Conservation (phyloP, 164 flowering plant genomes). For the Platanus orientalis region DNA sequence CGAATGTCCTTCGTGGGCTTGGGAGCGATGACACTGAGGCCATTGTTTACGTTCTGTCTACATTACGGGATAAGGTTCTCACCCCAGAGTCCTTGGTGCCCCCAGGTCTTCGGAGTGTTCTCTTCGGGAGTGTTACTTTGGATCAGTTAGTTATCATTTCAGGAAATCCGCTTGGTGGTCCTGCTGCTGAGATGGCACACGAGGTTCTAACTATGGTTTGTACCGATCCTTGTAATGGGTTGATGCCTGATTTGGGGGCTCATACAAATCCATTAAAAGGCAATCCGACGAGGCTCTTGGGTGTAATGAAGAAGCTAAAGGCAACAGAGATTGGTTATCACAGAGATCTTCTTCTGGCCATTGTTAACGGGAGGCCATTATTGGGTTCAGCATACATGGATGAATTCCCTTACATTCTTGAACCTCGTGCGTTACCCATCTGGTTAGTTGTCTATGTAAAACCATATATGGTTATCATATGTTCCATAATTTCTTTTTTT, state of each 20-base stretch:
- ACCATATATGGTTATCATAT: not conserved
- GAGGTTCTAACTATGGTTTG: conserved; percentile 64
- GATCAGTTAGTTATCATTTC: conserved; percentile 63
- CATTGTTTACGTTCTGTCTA: conserved; percentile 55
- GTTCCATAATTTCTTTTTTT: not conserved
- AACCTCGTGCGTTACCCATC: conserved; percentile 58
- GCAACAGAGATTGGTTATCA: conserved; percentile 67
- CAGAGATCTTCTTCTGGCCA: conserved; percentile 64
- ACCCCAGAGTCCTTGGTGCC: conserved; percentile 67
- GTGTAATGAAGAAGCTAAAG: conserved; percentile 80
- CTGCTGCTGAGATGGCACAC: conserved; percentile 56
- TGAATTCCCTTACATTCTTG: conserved; percentile 80
- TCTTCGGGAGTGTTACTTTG: conserved; percentile 84
- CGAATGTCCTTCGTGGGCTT: conserved; percentile 73
- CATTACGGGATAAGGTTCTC: conserved; percentile 70
- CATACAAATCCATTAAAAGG: conserved; percentile 57
- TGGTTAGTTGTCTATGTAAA: conserved; percentile 48
- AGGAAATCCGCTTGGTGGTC: conserved; percentile 43
- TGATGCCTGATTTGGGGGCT: conserved; percentile 70
- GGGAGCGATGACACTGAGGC: conserved; percentile 75
- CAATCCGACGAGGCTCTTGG: conserved; percentile 63
- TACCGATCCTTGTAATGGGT: conserved; percentile 81
- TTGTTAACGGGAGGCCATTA: conserved; percentile 60
- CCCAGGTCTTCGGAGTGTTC: conserved; percentile 80
- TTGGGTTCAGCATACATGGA: conserved; percentile 73